A percentile compares a stretch with the other conserved stretches of the same genome.
Conservation (phyloP, 192 early-diverging fungal species). For the Podila epicladia region DNA sequence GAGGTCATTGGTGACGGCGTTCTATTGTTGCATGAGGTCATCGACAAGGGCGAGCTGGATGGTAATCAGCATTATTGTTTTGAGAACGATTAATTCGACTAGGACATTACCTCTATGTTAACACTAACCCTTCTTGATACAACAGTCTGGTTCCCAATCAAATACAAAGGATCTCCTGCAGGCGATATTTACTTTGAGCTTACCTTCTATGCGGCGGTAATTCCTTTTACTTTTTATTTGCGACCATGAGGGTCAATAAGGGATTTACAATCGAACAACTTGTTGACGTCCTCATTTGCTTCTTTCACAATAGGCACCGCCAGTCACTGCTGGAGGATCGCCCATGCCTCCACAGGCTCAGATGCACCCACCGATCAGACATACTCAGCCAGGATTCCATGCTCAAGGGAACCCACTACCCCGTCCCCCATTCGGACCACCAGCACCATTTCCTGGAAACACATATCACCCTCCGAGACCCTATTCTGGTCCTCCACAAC, state of each 20-base stretch:
- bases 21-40: conserved; percentile 38
- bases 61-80: conserved; percentile 14
- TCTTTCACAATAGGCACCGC: neutral
- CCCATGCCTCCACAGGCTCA: conserved; percentile 4
- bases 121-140: neutral
- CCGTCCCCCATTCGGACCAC: conserved; percentile 21
- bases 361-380: conserved; percentile 14
- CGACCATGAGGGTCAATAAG: no score
- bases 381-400: conserved; percentile 22
- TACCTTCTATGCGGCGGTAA: conserved; percentile 61
- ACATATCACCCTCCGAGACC: conserved; percentile 8
- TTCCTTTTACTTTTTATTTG: no score
- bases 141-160: conserved; percentile 60
- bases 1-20: conserved; percentile 42
- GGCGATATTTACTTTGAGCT: conserved; percentile 65
- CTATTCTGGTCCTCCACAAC: conserved; percentile 1
- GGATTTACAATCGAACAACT: no score
- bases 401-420: conserved; percentile 13
- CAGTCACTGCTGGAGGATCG: conserved; percentile 2
- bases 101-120: neutral
- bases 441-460: conserved; percentile 34
- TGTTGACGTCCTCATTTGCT: no score
- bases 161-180: conserved; percentile 50
- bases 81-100: neutral
- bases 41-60: conserved; percentile 50